These are phyloP conservation scores for Solanum bulbocastanum DNA, from an alignment of 257 asterid species.

Conservation along the genomic window DNA sequence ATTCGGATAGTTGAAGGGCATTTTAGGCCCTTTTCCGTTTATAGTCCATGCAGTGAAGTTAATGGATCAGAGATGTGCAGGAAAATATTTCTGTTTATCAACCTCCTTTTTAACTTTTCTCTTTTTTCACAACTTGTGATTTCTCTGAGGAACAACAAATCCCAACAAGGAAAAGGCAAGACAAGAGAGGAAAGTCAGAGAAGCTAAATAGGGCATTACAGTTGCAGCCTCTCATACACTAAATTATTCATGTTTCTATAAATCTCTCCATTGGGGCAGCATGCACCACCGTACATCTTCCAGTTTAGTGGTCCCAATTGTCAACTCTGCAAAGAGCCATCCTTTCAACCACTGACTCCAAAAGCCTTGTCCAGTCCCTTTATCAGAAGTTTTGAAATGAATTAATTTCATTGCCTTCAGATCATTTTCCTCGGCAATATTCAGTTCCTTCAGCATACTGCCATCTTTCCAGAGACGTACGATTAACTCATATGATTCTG, in stretches of 20 bases:
- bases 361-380: neutral
- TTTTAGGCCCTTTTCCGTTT: too few species aligned
- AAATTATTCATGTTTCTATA: neutral
- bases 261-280: neutral
- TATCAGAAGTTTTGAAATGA: neutral
- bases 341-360: neutral
- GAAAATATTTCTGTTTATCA: neutral
- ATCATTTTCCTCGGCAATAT: neutral
- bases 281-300: neutral
- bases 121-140: neutral
- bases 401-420: neutral
- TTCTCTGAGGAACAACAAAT: neutral
- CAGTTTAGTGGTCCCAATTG: neutral
- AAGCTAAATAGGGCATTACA: neutral
- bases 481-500: neutral
- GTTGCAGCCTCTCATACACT: neutral
- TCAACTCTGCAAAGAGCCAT: neutral
- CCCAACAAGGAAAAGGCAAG: neutral
- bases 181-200: neutral
- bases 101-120: neutral
- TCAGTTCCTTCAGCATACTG: neutral
- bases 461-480: neutral
- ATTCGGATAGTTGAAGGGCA: too few species aligned
- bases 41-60: neutral
- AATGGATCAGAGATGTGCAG: neutral